Conservation (phyloP, 805 yeast genomes). For the Candida qinlingensis region DNA sequence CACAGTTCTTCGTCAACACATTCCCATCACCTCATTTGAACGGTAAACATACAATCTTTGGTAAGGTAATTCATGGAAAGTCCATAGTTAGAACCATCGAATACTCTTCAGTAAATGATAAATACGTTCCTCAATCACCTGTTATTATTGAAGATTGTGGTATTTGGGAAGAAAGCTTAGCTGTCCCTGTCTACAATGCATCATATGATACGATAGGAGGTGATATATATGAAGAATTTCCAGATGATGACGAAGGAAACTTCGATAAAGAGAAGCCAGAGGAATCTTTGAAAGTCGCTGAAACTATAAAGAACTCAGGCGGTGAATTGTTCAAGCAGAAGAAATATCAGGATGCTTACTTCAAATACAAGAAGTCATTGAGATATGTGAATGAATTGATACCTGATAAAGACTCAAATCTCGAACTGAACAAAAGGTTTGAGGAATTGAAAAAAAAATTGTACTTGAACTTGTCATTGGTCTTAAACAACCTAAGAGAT, state of each 20-base stretch:
- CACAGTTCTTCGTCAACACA: constrained; percentile 71
- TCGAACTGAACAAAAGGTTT: constrained; percentile 46
- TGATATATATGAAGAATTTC: constrained; percentile 70
- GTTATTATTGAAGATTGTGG: constrained; percentile 58
- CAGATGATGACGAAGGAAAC: constrained; percentile 66
- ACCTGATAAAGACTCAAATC: constrained; percentile 62
- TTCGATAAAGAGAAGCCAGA: constrained; percentile 53
- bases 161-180: constrained; percentile 47
- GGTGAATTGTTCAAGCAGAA: constrained; percentile 51
- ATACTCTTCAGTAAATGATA: constrained; percentile 38
- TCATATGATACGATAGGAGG: constrained; percentile 58
- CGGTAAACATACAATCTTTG: constrained; percentile 76
- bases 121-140: constrained; percentile 36
- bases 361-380: constrained; percentile 62
- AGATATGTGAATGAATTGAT: constrained; percentile 66
- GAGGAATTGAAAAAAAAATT: constrained; percentile 36
- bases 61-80: constrained; percentile 62
- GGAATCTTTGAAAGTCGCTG: constrained; percentile 45
- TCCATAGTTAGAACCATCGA: constrained; percentile 66
- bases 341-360: constrained; percentile 43
- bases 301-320: constrained; percentile 63
- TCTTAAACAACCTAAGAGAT: constrained; percentile 43
- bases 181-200: constrained; percentile 57
- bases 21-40: constrained; percentile 66
- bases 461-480: constrained; percentile 52